A percentile compares a stretch with the other conserved stretches of the same genome.
Evolutionary conservation across 2,329 filamentous ascomycete species (phyloP).

Genomic region (Neophaeococcomyces mojaviensis): DNA sequence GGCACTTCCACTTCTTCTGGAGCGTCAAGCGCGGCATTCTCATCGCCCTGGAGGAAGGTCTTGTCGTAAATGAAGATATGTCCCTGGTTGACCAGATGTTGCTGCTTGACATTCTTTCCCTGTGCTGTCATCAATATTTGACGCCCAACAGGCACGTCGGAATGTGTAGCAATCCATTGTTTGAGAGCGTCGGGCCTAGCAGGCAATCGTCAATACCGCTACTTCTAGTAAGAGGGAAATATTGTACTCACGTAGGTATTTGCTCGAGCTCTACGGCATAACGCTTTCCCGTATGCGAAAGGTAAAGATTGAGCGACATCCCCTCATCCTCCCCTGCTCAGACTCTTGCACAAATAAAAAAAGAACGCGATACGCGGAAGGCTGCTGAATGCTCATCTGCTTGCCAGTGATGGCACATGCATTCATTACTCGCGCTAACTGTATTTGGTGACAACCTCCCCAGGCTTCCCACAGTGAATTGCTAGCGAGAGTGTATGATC

Average conservation of each 20-base stretch:
- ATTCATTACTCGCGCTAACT: too few relatives aligned
- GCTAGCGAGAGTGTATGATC: too few relatives aligned
- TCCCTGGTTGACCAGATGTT: conserved; percentile 56
- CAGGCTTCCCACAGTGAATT: too few relatives aligned
- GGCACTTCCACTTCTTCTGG: conserved; percentile 47
- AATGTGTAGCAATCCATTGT: conserved; percentile 68
- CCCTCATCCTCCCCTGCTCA: conserved; percentile 26
- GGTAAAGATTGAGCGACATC: conserved; percentile 84
- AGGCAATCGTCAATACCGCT: conserved; percentile 11
- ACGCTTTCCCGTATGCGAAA: conserved; percentile 86
- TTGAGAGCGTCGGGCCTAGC: conserved; percentile 74
- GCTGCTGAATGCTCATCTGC: background rate
- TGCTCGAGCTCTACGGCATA: conserved; percentile 68
- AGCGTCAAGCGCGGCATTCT: conserved; percentile 43
- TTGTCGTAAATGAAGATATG: conserved; percentile 89
- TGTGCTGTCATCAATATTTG: conserved; percentile 82
- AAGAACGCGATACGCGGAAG: background rate
- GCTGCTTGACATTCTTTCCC: conserved; percentile 75
- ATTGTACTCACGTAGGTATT: conserved; percentile 59
- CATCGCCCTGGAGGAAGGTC: conserved; percentile 51
- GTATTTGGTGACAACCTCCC: too few relatives aligned
- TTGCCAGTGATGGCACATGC: background rate
- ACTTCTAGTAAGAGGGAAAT: conserved; percentile 20
- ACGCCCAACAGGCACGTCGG: conserved; percentile 64
- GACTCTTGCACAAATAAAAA: background rate